Percentiles rank a stretch among this genome's conserved stretches.
Evolutionary conservation across 345 rosid species (phyloP).

Genomic region (Ailanthus altissimus): DNA sequence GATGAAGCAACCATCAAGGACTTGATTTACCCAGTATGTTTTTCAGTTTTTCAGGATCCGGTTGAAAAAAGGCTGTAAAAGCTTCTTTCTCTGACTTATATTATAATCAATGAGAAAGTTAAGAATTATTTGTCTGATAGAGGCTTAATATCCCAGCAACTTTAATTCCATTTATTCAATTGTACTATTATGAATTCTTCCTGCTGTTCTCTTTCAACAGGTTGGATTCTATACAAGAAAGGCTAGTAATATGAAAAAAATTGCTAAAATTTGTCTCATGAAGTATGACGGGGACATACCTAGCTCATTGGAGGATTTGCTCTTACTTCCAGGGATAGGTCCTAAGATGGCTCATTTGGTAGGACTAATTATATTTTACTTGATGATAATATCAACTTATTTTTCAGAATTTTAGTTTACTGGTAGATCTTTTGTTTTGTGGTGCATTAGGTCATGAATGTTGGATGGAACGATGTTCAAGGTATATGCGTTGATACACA

Average conservation of each 20-base stretch:
- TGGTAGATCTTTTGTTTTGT: slow-evolving; percentile 11
- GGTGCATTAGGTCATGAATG: slow-evolving; percentile 74
- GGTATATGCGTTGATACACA: slow-evolving; percentile 98
- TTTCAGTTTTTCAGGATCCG: slow-evolving; percentile 10
- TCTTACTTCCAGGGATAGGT: slow-evolving; percentile 91
- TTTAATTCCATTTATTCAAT: neutral
- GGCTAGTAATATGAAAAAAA: slow-evolving; percentile 86
- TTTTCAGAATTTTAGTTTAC: neutral
- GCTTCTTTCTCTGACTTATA: slow-evolving; percentile 3
- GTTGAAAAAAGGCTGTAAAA: slow-evolving; percentile 14
- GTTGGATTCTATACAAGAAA: slow-evolving; percentile 95
- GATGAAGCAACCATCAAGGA: slow-evolving; percentile 75
- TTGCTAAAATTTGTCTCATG: slow-evolving; percentile 74
- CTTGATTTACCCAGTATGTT: slow-evolving; percentile 80
- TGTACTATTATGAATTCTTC: neutral
- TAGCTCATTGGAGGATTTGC: slow-evolving; percentile 76
- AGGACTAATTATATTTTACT: slow-evolving; percentile 18
- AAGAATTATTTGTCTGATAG: neutral
- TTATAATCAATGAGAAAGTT: neutral
- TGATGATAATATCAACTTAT: neutral
- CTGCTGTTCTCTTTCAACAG: slow-evolving; percentile 33
- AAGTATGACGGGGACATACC: slow-evolving; percentile 90
- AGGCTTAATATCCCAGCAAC: slow-evolving; percentile 3
- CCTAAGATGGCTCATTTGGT: slow-evolving; percentile 77
- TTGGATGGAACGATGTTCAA: slow-evolving; percentile 84